Evolutionary conservation across 1,284 basidiomycete species (phyloP), one percentile per base, ranked within the genome.

Genomic region (Ceratobasidium sp.): DNA sequence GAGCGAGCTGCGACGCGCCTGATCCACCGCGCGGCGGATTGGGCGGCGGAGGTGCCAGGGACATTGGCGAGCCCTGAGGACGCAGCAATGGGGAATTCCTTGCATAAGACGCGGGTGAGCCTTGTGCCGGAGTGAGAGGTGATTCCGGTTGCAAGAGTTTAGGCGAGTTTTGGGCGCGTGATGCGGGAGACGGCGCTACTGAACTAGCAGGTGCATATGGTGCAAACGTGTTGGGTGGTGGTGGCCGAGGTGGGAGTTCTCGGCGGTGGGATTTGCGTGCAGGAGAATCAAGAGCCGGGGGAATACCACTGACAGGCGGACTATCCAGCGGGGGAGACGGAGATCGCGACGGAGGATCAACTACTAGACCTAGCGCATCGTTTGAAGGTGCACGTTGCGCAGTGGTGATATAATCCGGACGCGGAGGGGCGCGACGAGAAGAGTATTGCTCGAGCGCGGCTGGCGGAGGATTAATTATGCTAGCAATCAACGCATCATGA

Each of bases 341-440:
- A 42, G 53, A 56, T 2, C 64, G 49, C 18, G 60, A 53, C 23
- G 51, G 6, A n/a, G 16, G 14, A 38, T 67, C 64, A 16, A 53
- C 49, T 12, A 53, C 9, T 8, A 54, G 51, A 9, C 51, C 53
- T 7, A 54, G 38, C n/a, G 23, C 48, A 42, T 48, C 60, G 60
- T 18, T 62, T 40, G 44, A 62, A 33, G 60, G 60, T 48, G 60
- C 60, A 14, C 42, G 60, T 48, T 21, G 33, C 42, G 54, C 33
- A 16, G 53, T 67, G 49, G 64, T 56, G 21, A 56, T 38, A 56
- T 67, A 67, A 67, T 67, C 64, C 3, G 64, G 51, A n/a, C 64
- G 64, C 12, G 53, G 64, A 28, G 23, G 16, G 8, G 23, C 16
- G 11, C 16, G 49, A 11, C 49, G 38, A 44, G 64, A 25, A 8